Conservation (phyloP, 768 basidiomycete genomes). For the Cystofilobasidium macerans region DNA sequence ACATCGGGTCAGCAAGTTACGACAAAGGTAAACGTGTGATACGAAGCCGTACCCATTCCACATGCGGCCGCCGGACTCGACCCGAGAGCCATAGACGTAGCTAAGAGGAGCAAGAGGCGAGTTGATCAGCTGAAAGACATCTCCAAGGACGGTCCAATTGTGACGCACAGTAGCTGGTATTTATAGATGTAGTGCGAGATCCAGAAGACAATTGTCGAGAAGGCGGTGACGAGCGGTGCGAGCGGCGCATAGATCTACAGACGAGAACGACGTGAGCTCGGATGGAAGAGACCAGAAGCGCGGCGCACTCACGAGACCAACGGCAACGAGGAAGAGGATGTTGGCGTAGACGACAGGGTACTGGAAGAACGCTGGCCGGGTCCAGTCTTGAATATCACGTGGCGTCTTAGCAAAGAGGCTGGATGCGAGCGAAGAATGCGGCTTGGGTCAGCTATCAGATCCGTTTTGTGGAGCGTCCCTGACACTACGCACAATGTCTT, state of each 20-base stretch:
- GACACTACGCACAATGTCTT: conserved; percentile 67
- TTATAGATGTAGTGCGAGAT: conserved; percentile 66
- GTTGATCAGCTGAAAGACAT: not conserved
- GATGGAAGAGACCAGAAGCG: too few relatives aligned
- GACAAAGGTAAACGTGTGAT: not conserved
- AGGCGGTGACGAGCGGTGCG: conserved; percentile 76
- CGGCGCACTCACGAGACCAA: conserved; percentile 48
- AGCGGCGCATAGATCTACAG: conserved; percentile 66
- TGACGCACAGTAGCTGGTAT: conserved; percentile 45
- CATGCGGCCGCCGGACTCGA: conserved; percentile 70
- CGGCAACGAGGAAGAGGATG: conserved; percentile 75
- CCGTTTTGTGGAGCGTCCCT: too few relatives aligned
- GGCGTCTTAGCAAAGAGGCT: conserved; percentile 38
- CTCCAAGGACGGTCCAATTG: not conserved
- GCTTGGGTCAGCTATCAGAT: too few relatives aligned
- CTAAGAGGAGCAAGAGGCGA: conserved; percentile 61
- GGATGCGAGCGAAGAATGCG: not conserved
- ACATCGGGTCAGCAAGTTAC: not conserved
- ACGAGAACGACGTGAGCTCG: not conserved
- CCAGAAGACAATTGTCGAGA: conserved; percentile 79
- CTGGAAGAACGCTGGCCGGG: conserved; percentile 66
- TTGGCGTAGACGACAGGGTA: conserved; percentile 61
- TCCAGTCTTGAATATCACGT: conserved; percentile 39
- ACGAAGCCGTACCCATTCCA: conserved; percentile 43
- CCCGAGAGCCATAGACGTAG: conserved; percentile 79